Evolutionary conservation across 495 filamentous ascomycete species (phyloP).

Genomic region (Aspergillus egyptiacus): DNA sequence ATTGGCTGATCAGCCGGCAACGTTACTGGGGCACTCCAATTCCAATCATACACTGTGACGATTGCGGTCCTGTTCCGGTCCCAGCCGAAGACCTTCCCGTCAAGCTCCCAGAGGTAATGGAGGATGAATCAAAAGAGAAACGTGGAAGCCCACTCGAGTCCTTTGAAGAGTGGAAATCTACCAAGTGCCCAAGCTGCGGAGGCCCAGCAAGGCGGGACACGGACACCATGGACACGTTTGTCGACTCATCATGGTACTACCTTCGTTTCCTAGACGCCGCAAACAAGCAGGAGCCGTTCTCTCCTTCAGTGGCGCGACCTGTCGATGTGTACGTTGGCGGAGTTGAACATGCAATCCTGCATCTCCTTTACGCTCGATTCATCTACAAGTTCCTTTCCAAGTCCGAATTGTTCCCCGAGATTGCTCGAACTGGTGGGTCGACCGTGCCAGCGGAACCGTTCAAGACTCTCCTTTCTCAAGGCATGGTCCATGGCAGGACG

Average conservation of each 20-base stretch:
- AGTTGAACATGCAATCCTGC: constrained; percentile 84
- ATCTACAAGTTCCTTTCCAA: constrained; percentile 78
- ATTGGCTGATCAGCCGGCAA: constrained; percentile 86
- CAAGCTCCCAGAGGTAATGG: constrained; percentile 61
- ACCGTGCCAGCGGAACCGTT: constrained; percentile 60
- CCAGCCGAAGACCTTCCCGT: constrained; percentile 72
- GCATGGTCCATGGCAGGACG: constrained; percentile 89
- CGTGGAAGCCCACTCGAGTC: constrained; percentile 72
- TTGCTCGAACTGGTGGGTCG: constrained; percentile 23
- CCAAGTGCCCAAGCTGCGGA: constrained; percentile 66
- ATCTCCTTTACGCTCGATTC: constrained; percentile 87
- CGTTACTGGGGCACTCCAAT: constrained; percentile 90
- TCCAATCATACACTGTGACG: constrained; percentile 75
- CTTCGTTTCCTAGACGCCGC: constrained; percentile 69
- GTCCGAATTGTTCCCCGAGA: constrained; percentile 48
- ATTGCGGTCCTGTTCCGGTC: constrained; percentile 75
- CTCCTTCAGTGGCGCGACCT: constrained; percentile 53
- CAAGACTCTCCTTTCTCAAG: constrained; percentile 72
- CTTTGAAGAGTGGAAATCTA: constrained; percentile 67
- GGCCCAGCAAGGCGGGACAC: constrained; percentile 72
- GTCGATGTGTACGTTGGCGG: constrained; percentile 86
- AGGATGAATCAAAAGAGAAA: constrained; percentile 61
- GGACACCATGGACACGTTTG: constrained; percentile 94
- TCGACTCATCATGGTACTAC: constrained; percentile 91
- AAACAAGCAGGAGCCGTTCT: constrained; percentile 57